These are phyloP conservation scores for Phytopythium helicoides DNA, from an alignment of 352 stramenopile species.

Conservation along the genomic window DNA sequence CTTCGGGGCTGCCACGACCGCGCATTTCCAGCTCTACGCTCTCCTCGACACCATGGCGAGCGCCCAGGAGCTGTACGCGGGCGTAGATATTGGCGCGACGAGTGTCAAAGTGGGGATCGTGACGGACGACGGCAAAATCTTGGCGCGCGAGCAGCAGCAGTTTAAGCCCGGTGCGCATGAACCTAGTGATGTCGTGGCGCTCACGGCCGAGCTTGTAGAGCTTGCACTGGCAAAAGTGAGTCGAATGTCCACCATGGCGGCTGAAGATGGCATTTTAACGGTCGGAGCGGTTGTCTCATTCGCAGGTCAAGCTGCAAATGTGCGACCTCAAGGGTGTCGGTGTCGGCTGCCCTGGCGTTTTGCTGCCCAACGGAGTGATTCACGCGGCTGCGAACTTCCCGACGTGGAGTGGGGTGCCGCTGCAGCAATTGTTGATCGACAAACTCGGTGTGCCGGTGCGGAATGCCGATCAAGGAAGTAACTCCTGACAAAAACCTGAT, in stretches of 20 bases:
- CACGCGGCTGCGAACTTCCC: slow-evolving; percentile 71
- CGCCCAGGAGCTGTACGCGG: slow-evolving; percentile 32
- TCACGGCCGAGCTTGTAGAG: slow-evolving; percentile 38
- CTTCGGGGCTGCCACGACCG: not conserved
- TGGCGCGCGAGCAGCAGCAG: slow-evolving; percentile 44
- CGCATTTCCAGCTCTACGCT: not conserved
- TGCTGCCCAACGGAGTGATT: slow-evolving; percentile 49
- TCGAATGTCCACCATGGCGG: not conserved
- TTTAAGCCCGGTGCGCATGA: slow-evolving; percentile 36
- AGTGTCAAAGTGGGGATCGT: slow-evolving; percentile 78
- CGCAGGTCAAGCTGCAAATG: slow-evolving; percentile 25
- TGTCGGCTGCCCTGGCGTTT: slow-evolving; percentile 61
- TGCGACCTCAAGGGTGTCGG: slow-evolving; percentile 45
- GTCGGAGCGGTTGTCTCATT: too few relatives aligned
- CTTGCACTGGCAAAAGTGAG: slow-evolving; percentile 41
- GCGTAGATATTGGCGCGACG: slow-evolving; percentile 73
- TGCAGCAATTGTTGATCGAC: slow-evolving; percentile 51
- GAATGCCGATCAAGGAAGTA: not conserved
- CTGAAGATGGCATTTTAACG: too few relatives aligned
- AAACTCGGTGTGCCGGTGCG: slow-evolving; percentile 28
- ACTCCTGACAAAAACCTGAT: not conserved
- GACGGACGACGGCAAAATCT: slow-evolving; percentile 34
- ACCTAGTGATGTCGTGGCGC: slow-evolving; percentile 48
- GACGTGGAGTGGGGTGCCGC: slow-evolving; percentile 55
- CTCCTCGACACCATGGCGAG: slow-evolving; percentile 4